Conservation (phyloP, 129 eudicot species). For the Chrysanthemum makinoi region DNA sequence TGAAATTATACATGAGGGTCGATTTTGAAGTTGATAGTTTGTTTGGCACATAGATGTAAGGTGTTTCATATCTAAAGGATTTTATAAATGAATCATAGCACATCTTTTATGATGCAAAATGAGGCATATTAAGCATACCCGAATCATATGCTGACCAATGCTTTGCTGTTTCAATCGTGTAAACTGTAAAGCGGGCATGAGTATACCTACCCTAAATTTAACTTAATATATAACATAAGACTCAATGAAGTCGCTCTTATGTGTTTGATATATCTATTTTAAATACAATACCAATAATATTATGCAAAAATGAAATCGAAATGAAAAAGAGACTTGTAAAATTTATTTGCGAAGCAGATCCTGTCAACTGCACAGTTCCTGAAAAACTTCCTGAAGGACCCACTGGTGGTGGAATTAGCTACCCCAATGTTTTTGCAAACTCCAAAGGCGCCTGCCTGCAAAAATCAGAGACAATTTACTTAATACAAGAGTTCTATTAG, state of each 20-base stretch:
- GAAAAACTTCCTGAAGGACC: conserved; percentile 73
- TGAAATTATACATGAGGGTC: neutral
- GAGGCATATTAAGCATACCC: neutral
- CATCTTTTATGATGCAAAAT: conserved; percentile 6
- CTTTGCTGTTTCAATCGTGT: conserved; percentile 30
- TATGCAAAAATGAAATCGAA: conserved; percentile 30
- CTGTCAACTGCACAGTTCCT: conserved; percentile 85
- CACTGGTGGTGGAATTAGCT: conserved; percentile 49
- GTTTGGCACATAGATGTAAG: neutral
- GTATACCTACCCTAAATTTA: conserved; percentile 34
- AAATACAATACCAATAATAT: conserved; percentile 28
- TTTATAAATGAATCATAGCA: neutral
- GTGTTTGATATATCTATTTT: conserved; percentile 24
- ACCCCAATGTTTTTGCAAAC: conserved; percentile 50
- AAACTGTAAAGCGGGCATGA: conserved; percentile 28
- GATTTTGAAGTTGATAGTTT: neutral
- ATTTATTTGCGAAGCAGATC: conserved; percentile 52
- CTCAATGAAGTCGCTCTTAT: conserved; percentile 20
- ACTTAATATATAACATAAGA: conserved; percentile 34
- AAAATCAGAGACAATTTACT: neutral
- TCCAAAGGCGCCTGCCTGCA: conserved; percentile 87
- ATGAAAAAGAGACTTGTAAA: conserved; percentile 29
- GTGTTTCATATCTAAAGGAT: neutral
- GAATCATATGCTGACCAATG: conserved; percentile 17
- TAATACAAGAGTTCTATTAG: neutral